A percentile compares a stretch with the other conserved stretches of the same genome.
phyloP scores from a whole-genome alignment of 208 protist species.

The Porcisia hertigi region DNA sequence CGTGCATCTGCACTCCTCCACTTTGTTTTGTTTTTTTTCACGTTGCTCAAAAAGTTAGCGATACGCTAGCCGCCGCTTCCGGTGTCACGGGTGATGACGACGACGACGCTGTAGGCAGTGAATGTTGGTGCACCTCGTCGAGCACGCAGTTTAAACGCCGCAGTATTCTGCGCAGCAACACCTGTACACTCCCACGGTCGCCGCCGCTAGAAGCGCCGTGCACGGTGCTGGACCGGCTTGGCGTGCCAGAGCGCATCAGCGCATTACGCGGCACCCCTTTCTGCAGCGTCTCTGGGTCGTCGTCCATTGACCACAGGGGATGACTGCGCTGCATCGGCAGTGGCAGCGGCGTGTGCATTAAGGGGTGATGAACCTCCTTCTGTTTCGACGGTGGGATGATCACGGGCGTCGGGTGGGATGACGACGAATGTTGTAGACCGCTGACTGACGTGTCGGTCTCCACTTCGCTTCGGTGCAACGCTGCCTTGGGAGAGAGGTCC shows the following conservation, averaged over 20 bases:
- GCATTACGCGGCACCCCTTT: neutral
- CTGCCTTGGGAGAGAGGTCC: neutral
- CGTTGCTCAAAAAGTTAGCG: neutral
- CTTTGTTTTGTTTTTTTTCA: too few species aligned
- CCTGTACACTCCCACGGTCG: slow-evolving; percentile 7
- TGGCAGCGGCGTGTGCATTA: neutral
- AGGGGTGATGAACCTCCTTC: neutral
- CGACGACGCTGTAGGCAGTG: neutral
- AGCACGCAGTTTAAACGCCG: slow-evolving; percentile 20
- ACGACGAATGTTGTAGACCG: slow-evolving; percentile 11
- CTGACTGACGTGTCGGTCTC: too few species aligned
- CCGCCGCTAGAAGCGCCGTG: neutral
- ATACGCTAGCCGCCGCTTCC: neutral
- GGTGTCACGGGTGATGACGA: neutral
- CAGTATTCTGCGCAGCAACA: slow-evolving; percentile 25
- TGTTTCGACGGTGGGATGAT: neutral
- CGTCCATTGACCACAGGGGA: slow-evolving; percentile 20
- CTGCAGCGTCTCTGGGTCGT: neutral
- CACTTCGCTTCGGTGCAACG: neutral
- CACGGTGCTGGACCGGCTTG: neutral
- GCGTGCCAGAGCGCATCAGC: neutral
- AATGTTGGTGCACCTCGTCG: slow-evolving; percentile 18
- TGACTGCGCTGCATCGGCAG: slow-evolving; percentile 17
- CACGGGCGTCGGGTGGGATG: neutral
- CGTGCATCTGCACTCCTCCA: too few species aligned